Percentiles rank a stretch among this genome's conserved stretches.
These are phyloP conservation scores for Mycena chlorophos DNA, from an alignment of 768 basidiomycete species.

Conservation along the genomic window DNA sequence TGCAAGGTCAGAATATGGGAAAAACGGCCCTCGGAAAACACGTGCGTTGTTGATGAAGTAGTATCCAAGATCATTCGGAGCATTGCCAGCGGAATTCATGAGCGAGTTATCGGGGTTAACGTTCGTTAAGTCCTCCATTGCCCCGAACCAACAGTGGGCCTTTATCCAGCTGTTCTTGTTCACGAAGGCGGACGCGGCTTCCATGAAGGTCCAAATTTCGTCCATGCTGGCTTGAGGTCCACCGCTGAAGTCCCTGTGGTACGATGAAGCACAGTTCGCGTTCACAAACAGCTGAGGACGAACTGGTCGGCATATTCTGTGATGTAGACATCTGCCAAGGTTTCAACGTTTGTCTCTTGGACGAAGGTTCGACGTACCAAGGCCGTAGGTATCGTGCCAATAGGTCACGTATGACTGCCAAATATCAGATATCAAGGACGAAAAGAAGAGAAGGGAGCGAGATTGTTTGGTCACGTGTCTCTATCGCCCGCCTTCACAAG, in stretches of 20 bases:
- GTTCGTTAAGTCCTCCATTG: conserved; percentile 44
- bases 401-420: conserved; percentile 13
- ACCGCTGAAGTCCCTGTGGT: conserved; percentile 53
- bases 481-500: too few relatives aligned
- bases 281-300: conserved; percentile 30
- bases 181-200: conserved; percentile 43
- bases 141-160: conserved; percentile 60
- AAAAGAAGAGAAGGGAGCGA: too few relatives aligned
- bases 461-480: too few relatives aligned
- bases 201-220: conserved; percentile 53
- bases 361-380: not conserved
- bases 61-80: conserved; percentile 47
- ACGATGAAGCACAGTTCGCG: conserved; percentile 3
- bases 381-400: conserved; percentile 38
- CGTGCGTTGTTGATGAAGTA: conserved; percentile 21
- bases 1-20: not conserved
- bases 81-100: conserved; percentile 40
- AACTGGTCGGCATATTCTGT: conserved; percentile 76
- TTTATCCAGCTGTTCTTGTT: conserved; percentile 43
- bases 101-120: conserved; percentile 60
- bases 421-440: too few relatives aligned
- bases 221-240: conserved; percentile 39
- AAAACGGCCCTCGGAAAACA: not conserved
- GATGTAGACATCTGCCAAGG: too few relatives aligned
- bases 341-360: not conserved